phyloP scores from a whole-genome alignment of 768 basidiomycete genomes.

The Trametes villosa region DNA sequence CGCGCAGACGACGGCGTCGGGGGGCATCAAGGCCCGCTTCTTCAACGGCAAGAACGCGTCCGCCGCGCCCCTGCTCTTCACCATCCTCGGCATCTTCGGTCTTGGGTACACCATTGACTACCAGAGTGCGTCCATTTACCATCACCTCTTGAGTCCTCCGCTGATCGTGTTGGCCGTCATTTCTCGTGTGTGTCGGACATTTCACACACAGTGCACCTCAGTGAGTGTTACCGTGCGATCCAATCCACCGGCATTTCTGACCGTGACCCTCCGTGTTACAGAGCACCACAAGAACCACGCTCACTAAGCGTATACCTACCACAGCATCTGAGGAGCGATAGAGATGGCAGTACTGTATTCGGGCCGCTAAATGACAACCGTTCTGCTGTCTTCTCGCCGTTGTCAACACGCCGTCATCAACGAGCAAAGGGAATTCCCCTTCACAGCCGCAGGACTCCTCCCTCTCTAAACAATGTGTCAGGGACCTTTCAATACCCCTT shows the following conservation, averaged over 20 bases:
- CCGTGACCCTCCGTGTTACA: slow-evolving; percentile 37
- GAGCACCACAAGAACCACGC: slow-evolving; percentile 92
- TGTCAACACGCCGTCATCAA: too few species aligned
- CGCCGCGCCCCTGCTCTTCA: slow-evolving; percentile 64
- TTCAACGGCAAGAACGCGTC: slow-evolving; percentile 89
- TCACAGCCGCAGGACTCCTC: too few species aligned
- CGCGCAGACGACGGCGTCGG: slow-evolving; percentile 56
- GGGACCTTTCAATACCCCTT: too few species aligned
- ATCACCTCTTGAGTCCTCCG: not conserved
- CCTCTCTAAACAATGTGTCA: too few species aligned
- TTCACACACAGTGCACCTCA: slow-evolving; percentile 88
- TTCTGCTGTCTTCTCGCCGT: not conserved
- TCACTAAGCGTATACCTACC: slow-evolving; percentile 52
- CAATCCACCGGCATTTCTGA: slow-evolving; percentile 22
- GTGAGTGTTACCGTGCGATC: slow-evolving; percentile 49
- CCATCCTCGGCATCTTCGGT: slow-evolving; percentile 68
- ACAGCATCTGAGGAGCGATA: slow-evolving; percentile 15
- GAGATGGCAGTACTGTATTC: slow-evolving; percentile 16
- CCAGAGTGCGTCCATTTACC: slow-evolving; percentile 66
- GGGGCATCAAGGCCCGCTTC: slow-evolving; percentile 78
- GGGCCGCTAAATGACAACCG: slow-evolving; percentile 10
- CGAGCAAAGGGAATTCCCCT: too few species aligned
- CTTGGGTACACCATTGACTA: slow-evolving; percentile 90
- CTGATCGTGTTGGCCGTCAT: slow-evolving; percentile 13
- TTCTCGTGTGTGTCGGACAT: slow-evolving; percentile 4